A percentile compares a stretch with the other conserved stretches of the same genome.
Conservation (phyloP, 2,329 filamentous ascomycete genomes). For the Phoma sp. region DNA sequence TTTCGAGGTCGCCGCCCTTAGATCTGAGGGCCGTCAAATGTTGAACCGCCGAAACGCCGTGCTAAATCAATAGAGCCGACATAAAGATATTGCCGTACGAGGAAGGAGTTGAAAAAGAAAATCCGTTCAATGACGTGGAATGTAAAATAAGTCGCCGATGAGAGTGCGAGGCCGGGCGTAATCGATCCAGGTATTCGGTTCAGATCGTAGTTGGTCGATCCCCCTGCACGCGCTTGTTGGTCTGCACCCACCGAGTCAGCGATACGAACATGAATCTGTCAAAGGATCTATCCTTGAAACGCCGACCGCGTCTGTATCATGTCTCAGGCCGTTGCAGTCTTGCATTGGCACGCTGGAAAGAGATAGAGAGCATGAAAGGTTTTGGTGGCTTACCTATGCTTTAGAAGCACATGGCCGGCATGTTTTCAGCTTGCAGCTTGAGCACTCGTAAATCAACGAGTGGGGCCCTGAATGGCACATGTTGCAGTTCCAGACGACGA, state of each 20-base stretch:
- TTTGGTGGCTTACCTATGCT: slow-evolving; percentile 41
- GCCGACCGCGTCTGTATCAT: slow-evolving; percentile 7
- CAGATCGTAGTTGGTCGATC: slow-evolving; percentile 34
- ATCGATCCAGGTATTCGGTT: slow-evolving; percentile 18
- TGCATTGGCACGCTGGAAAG: not conserved
- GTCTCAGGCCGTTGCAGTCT: slow-evolving; percentile 15
- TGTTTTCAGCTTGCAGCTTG: slow-evolving; percentile 58
- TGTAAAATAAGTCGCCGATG: slow-evolving; percentile 20
- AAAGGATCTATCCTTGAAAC: slow-evolving; percentile 18
- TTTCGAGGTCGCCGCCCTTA: slow-evolving; percentile 33
- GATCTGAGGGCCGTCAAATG: slow-evolving; percentile 28
- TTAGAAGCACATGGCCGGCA: slow-evolving; percentile 56
- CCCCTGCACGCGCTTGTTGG: slow-evolving; percentile 27
- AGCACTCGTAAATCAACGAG: slow-evolving; percentile 59
- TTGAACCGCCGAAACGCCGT: slow-evolving; percentile 43
- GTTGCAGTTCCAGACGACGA: slow-evolving; percentile 61
- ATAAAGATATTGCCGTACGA: slow-evolving; percentile 20
- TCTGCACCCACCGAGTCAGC: slow-evolving; percentile 35
- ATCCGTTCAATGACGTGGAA: slow-evolving; percentile 16
- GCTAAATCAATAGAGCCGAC: slow-evolving; percentile 41
- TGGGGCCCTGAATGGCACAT: slow-evolving; percentile 59
- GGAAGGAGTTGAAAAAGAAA: slow-evolving; percentile 17
- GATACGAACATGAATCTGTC: slow-evolving; percentile 23
- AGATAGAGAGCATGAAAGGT: not conserved
- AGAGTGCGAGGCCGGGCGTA: slow-evolving; percentile 18